Base-by-base conservation (phyloP, 2,329 filamentous ascomycete genomes). In the Aspergillus tamarii region DNA sequence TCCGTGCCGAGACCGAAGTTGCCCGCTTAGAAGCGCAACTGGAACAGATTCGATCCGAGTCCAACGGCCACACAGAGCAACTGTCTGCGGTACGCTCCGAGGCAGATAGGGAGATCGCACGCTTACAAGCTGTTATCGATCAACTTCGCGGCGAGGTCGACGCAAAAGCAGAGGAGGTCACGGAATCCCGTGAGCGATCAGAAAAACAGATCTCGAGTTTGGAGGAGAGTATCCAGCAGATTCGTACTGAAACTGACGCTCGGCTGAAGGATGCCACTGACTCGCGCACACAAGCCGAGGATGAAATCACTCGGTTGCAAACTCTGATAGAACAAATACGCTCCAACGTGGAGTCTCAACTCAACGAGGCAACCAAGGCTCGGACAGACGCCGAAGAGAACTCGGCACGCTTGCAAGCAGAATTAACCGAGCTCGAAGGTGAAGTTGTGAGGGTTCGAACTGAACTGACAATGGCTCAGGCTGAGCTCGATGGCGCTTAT, bases 401-500 rank as follows among this genome's bases (percentile, higher is more conserved):
- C 45, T 69, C 79, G 4, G 70, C 73, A 12, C 77, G 77, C 39
- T 74, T 83, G 58, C 82, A 84, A 62, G 74, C 76, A n/a, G 84
- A 87, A 67, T 76, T 85, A 71, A 76, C 81, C 8, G 77, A 80
- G 8, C 79, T 90, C 43, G 88, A 90, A 73, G 82, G 84, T 61
- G 87, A 91, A 71, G 83, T 91, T 57, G 88, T 90, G 4, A 83
- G 87, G 59, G 81, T 90, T 7, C 88, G 88, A 41, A 91, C 89
- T 2, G 89, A 98, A 81, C 85, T 98, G 48, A 96, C 94, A n/a
- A 90, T 98, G 69, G 93, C 91, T 30, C 88, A 89, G 73, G 92
- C 94, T 59, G 94, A 98, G 77, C 91, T 98, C 30, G 95, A 97
- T 71, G 93, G 93, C 66, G 96, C 96, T 74, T 97, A 98, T 74